Evolutionary conservation across 352 stramenopile species (phyloP).

Genomic region (Phytophthora idaei): DNA sequence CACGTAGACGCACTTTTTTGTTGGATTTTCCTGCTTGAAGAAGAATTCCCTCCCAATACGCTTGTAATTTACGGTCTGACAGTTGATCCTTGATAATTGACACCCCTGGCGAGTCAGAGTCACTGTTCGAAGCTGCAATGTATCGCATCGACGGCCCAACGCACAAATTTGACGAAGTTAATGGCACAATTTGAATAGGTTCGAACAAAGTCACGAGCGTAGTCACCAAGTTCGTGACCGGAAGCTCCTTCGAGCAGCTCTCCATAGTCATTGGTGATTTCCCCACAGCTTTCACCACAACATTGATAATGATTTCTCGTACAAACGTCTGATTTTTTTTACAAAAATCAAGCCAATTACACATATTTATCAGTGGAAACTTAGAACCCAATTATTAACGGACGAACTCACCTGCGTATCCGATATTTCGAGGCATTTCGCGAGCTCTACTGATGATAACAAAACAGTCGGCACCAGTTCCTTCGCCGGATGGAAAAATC

Average conservation of each 20-base stretch:
- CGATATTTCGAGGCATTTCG: constrained; percentile 10
- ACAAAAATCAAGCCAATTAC: too few species aligned
- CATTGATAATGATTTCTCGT: constrained; percentile 6
- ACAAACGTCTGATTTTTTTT: constrained; percentile 4
- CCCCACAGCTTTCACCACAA: constrained; percentile 1
- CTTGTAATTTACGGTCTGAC: constrained; percentile 17
- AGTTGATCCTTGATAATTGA: constrained; percentile 10
- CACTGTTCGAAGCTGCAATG: constrained; percentile 3
- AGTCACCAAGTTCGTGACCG: background rate
- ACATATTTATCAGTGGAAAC: too few species aligned
- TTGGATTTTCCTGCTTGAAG: constrained; percentile 19
- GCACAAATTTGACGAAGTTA: constrained; percentile 5
- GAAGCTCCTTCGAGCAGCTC: background rate
- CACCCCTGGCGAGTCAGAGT: background rate
- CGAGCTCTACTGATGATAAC: constrained; percentile 4
- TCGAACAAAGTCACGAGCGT: constrained; percentile 24
- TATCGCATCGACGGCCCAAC: constrained; percentile 26
- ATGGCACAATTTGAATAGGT: constrained; percentile 1
- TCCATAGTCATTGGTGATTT: background rate
- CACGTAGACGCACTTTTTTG: constrained; percentile 5
- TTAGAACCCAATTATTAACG: too few species aligned
- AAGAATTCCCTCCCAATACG: constrained; percentile 22
- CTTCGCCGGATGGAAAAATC: constrained; percentile 38
- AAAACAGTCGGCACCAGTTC: constrained; percentile 31
- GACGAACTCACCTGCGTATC: constrained; percentile 18